phyloP scores from a whole-genome alignment of 2,329 filamentous ascomycete genomes.

The Dryadomyces sulphureus region DNA sequence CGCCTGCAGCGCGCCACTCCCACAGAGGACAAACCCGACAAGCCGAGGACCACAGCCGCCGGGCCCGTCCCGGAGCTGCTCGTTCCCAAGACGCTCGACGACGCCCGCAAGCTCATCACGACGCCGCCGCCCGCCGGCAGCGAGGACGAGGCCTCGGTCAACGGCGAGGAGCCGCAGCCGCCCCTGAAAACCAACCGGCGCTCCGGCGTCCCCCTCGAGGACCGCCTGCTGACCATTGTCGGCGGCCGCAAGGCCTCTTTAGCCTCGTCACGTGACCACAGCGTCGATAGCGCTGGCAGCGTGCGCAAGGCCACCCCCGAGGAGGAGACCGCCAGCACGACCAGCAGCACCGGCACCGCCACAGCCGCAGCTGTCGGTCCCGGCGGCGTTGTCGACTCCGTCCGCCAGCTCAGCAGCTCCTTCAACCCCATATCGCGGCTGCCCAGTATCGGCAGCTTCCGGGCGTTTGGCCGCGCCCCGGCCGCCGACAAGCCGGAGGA shows the following conservation, averaged over 20 bases:
- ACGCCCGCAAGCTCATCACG: conserved; percentile 77
- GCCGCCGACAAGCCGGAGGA: conserved; percentile 37
- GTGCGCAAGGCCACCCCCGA: conserved; percentile 33
- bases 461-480: conserved; percentile 51
- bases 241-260: conserved; percentile 34
- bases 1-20: too few species aligned
- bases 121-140: conserved; percentile 45
- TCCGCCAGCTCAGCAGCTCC: conserved; percentile 65
- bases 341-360: background rate
- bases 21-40: too few species aligned
- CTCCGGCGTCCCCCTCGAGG: conserved; percentile 28
- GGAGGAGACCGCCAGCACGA: conserved; percentile 14
- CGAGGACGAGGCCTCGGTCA: conserved; percentile 46
- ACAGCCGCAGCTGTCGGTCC: background rate
- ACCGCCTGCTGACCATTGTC: conserved; percentile 57
- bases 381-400: conserved; percentile 49
- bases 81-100: conserved; percentile 81
- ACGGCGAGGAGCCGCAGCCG: conserved; percentile 32
- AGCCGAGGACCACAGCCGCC: too few species aligned
- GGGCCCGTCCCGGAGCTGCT: conserved; percentile 29
- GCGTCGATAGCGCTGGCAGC: conserved; percentile 59
- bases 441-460: conserved; percentile 57
- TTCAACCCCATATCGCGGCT: conserved; percentile 74
- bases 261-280: conserved; percentile 46
- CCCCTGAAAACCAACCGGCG: background rate